A percentile compares a stretch with the other conserved stretches of the same genome.
Evolutionary conservation across 805 yeast species (phyloP).

Genomic region (Saturnispora kantuleensis): DNA sequence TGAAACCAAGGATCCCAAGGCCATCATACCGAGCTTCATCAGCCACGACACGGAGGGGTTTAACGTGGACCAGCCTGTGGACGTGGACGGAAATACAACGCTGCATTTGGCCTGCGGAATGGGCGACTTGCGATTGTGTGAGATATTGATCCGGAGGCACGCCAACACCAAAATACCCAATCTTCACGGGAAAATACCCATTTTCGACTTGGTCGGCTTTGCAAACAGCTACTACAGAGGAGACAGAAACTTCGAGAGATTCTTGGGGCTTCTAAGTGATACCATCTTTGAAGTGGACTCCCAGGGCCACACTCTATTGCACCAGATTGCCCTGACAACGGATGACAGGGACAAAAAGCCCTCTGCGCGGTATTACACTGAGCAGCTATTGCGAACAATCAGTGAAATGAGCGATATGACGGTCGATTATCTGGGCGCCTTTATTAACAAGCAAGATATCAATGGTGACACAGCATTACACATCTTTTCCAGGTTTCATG

Average conservation of each 20-base stretch:
- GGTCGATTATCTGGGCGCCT: conserved; percentile 48
- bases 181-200: conserved; percentile 74
- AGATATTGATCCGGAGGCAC: conserved; percentile 63
- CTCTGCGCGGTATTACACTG: conserved; percentile 76
- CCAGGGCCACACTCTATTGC: conserved; percentile 68
- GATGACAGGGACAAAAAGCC: conserved; percentile 59
- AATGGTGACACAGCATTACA: conserved; percentile 51
- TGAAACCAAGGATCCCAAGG: conserved; percentile 36
- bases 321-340: conserved; percentile 70
- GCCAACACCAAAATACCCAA: conserved; percentile 56
- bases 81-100: conserved; percentile 89
- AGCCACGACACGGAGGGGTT: conserved; percentile 51
- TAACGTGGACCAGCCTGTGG: conserved; percentile 71
- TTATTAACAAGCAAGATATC: conserved; percentile 45
- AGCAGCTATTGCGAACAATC: conserved; percentile 62
- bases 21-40: conserved; percentile 46
- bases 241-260: conserved; percentile 59
- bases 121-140: conserved; percentile 74
- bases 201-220: conserved; percentile 75
- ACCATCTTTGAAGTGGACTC: conserved; percentile 72
- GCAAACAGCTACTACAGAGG: conserved; percentile 72
- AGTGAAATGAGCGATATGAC: conserved; percentile 45
- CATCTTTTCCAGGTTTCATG: conserved; percentile 36
- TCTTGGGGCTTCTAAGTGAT: conserved; percentile 65
- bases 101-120: conserved; percentile 98